Base-by-base conservation (phyloP, 2,329 filamentous ascomycete genomes). In the Aureobasidium pullulans region DNA sequence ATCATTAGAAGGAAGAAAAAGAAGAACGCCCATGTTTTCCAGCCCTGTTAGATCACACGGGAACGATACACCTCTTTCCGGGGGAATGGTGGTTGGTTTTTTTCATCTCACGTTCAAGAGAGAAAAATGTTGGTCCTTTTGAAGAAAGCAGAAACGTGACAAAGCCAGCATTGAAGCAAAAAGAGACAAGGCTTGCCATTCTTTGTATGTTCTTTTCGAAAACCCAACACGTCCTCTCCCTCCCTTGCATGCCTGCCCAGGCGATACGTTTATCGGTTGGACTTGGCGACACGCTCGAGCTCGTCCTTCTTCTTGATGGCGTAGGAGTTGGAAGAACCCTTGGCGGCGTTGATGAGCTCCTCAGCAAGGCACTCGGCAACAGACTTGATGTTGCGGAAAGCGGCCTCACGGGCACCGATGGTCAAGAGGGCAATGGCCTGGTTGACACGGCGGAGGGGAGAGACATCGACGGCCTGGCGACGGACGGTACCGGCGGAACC, bases 231-330 rank as follows among this genome's bases (percentile, higher is more conserved):
- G 28, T 56, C 52, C 31, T 56, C 28, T 56, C 37, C 37, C 52
- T 29, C 31, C 52, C 40, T 31, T 46, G 31, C 9, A 44, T n/a
- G 40, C 52, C 39, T 40, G 40, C 52, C 36, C 31, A 46, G 29
- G 42, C 34, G 62, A 63, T 43, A 37, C 63, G 60, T 92, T 92
- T 97, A 99, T 88, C 94, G 90, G 88, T 99, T 99, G 86, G 86
- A 90, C 90, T 99, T 99, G 82, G 94, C 94, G 74, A 99, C 94
- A 94, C 94, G 94, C 89, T 99, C 94, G 83, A 99, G 82, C 89
- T 99, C 95, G 81, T 99, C 94, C 93, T 99, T 99, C 91, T 99
- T 99, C 91, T 99, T 99, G 88, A 99, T 99, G 75, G 95, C 94
- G 80, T 97, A 99, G 71, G 92, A 96, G 91, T 99, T 99, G 83